Conservation (phyloP, 1,284 basidiomycete genomes). For the Ustilago tritici region DNA sequence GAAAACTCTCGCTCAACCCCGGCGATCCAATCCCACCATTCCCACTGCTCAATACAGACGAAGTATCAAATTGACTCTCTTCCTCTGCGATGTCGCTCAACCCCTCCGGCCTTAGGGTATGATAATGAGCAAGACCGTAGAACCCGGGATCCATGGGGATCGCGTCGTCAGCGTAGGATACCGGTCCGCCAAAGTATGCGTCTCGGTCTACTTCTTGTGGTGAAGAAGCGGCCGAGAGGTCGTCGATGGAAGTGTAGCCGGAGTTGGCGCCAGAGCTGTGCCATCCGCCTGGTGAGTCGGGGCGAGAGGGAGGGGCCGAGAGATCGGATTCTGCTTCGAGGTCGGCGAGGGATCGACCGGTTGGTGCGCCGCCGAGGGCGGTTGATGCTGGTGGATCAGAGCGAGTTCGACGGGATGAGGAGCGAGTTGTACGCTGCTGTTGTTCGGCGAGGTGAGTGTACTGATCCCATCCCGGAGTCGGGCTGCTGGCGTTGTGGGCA, state of each 20-base stretch:
- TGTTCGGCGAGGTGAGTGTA: neutral
- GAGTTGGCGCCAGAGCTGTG: neutral
- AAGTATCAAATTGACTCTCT: slow-evolving; percentile 46
- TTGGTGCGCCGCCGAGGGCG: slow-evolving; percentile 1
- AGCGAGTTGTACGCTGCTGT: slow-evolving; percentile 1
- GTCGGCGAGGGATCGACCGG: slow-evolving; percentile 37
- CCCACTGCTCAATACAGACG: slow-evolving; percentile 40
- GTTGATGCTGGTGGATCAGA: neutral
- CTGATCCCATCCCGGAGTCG: slow-evolving; percentile 3
- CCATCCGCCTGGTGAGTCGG: slow-evolving; percentile 30
- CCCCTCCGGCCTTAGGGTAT: slow-evolving; percentile 52
- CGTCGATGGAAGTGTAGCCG: slow-evolving; percentile 24
- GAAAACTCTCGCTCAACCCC: slow-evolving; percentile 20
- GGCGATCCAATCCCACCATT: slow-evolving; percentile 26
- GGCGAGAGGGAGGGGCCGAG: slow-evolving; percentile 26
- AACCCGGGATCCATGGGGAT: slow-evolving; percentile 49
- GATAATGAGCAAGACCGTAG: slow-evolving; percentile 54
- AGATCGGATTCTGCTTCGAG: slow-evolving; percentile 39
- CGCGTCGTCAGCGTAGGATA: slow-evolving; percentile 43
- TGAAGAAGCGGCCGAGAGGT: slow-evolving; percentile 17
- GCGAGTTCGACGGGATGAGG: neutral
- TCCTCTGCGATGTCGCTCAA: slow-evolving; percentile 63
- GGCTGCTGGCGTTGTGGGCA: slow-evolving; percentile 4
- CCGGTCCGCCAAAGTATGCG: slow-evolving; percentile 27
- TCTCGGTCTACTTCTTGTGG: slow-evolving; percentile 34